These are phyloP conservation scores for Cytidiella melzeri DNA, from an alignment of 768 basidiomycete species.

Conservation along the genomic window DNA sequence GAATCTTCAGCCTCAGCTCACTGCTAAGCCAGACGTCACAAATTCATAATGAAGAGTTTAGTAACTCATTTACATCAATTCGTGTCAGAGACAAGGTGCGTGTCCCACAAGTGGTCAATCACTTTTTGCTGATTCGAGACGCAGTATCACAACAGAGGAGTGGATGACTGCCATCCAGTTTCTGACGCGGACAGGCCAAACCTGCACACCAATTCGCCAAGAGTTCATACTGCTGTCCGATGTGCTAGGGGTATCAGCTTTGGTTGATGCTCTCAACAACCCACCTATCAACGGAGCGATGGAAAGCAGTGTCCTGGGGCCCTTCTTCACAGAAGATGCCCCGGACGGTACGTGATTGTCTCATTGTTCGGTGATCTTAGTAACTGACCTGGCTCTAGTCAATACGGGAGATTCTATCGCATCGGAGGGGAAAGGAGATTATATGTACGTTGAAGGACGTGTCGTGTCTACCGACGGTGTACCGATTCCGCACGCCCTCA, in stretches of 20 bases:
- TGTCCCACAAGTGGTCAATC: neutral
- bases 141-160: slow-evolving; percentile 70
- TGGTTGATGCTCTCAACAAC: slow-evolving; percentile 74
- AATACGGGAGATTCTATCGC: slow-evolving; percentile 69
- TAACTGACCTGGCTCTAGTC: slow-evolving; percentile 38
- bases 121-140: neutral
- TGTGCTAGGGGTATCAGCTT: slow-evolving; percentile 66
- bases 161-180: slow-evolving; percentile 82
- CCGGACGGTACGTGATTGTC: slow-evolving; percentile 46
- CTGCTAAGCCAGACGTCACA: slow-evolving; percentile 31
- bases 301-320: slow-evolving; percentile 73
- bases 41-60: slow-evolving; percentile 45
- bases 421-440: slow-evolving; percentile 82
- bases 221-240: slow-evolving; percentile 89
- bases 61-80: slow-evolving; percentile 71
- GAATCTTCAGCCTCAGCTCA: neutral
- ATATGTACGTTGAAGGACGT: slow-evolving; percentile 74
- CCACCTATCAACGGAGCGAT: slow-evolving; percentile 57
- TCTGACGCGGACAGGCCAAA: slow-evolving; percentile 70
- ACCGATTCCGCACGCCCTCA: slow-evolving; percentile 58
- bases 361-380: neutral
- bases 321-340: slow-evolving; percentile 77
- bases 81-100: slow-evolving; percentile 57
- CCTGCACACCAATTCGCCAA: slow-evolving; percentile 52
- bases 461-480: slow-evolving; percentile 53